phyloP scores from a whole-genome alignment of 2,329 filamentous ascomycete genomes.

The Neopestalotiopsis sp. region DNA sequence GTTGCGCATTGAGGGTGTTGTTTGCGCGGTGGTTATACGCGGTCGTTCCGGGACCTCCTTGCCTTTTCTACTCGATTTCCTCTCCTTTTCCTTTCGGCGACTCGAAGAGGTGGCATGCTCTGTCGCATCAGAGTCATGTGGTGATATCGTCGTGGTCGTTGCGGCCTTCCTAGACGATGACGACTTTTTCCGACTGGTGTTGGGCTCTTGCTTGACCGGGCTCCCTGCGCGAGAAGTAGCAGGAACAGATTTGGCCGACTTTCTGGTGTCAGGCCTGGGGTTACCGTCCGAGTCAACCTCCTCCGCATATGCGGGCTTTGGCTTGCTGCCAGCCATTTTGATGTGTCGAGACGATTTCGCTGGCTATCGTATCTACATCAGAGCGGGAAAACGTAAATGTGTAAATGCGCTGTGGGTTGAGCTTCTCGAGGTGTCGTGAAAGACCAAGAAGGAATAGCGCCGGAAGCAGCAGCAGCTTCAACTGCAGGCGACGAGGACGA shows the following conservation, averaged over 20 bases:
- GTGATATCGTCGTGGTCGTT: slow-evolving; percentile 42
- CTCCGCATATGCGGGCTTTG: slow-evolving; percentile 1
- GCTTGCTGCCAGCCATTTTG: slow-evolving; percentile 2
- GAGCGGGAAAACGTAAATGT: not conserved
- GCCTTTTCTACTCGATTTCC: slow-evolving; percentile 28
- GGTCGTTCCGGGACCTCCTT: slow-evolving; percentile 34
- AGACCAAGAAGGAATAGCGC: not conserved
- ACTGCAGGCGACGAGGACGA: not conserved
- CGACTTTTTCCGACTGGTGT: slow-evolving; percentile 55
- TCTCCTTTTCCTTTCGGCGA: slow-evolving; percentile 36
- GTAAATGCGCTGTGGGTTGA: not conserved
- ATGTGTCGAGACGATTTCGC: not conserved
- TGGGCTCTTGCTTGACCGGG: slow-evolving; percentile 11
- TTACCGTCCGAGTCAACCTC: slow-evolving; percentile 14
- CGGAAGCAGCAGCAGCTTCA: not conserved
- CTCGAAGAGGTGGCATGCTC: slow-evolving; percentile 38
- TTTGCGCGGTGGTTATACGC: slow-evolving; percentile 42
- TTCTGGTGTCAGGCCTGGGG: not conserved
- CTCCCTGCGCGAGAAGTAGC: not conserved
- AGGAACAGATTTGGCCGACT: slow-evolving; percentile 2
- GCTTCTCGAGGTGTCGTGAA: not conserved
- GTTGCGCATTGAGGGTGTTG: slow-evolving; percentile 36
- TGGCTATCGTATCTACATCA: not conserved
- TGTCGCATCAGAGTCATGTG: slow-evolving; percentile 37
- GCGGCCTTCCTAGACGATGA: slow-evolving; percentile 45